Conservation (phyloP, 2,329 filamentous ascomycete species). For the Dactylellina cionopaga region DNA sequence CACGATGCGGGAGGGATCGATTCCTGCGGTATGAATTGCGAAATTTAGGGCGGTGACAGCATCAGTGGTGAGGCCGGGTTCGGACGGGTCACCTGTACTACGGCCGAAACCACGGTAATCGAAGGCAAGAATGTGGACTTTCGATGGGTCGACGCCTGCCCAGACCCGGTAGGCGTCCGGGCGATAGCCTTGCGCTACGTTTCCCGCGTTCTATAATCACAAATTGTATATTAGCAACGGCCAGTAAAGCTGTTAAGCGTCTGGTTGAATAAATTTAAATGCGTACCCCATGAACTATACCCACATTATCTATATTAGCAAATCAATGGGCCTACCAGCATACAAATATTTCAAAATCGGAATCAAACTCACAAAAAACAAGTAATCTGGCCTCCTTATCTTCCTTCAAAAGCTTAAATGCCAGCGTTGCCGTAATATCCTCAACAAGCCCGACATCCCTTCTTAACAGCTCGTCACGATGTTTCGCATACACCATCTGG, state of each 20-base stretch:
- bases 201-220: slow-evolving; percentile 77
- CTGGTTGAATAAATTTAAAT: slow-evolving; percentile 6
- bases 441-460: slow-evolving; percentile 67
- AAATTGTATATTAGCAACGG: slow-evolving; percentile 13
- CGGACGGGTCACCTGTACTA: slow-evolving; percentile 81
- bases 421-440: slow-evolving; percentile 66
- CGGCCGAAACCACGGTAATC: slow-evolving; percentile 90
- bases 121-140: slow-evolving; percentile 83
- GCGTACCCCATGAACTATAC: slow-evolving; percentile 72
- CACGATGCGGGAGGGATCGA: slow-evolving; percentile 78
- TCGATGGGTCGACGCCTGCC: slow-evolving; percentile 73
- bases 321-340: too few species aligned
- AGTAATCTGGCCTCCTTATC: slow-evolving; percentile 73
- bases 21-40: slow-evolving; percentile 71
- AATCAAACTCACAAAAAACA: slow-evolving; percentile 68
- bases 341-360: slow-evolving; percentile 57
- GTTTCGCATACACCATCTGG: slow-evolving; percentile 75
- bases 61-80: slow-evolving; percentile 82
- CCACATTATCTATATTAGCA: slow-evolving; percentile 27
- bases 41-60: slow-evolving; percentile 78
- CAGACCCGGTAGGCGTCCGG: slow-evolving; percentile 81
- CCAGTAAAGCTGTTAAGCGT: not conserved
- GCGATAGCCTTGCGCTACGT: slow-evolving; percentile 80
- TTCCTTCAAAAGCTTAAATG: slow-evolving; percentile 71
- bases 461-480: slow-evolving; percentile 72